Percentiles rank a stretch among this genome's conserved stretches.
These are phyloP conservation scores for Boletus edulis DNA, from an alignment of 768 basidiomycete genomes.

Conservation along the genomic window DNA sequence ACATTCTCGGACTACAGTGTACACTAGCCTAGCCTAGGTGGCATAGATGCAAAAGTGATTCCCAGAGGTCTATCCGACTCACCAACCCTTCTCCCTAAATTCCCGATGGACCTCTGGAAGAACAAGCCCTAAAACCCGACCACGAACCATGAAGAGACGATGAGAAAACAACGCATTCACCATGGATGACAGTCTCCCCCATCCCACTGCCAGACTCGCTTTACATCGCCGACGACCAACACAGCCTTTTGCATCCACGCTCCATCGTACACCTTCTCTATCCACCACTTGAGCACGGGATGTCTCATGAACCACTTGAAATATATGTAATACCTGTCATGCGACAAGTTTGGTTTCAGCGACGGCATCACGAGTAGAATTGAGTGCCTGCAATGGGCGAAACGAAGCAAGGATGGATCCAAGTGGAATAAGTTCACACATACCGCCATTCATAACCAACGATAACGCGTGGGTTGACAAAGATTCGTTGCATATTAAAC, in stretches of 20 bases:
- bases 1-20: no score
- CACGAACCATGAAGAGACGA: no score
- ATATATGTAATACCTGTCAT: constrained; percentile 28
- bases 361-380: background rate
- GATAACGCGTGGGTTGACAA: constrained; percentile 39
- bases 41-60: no score
- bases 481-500: constrained; percentile 37
- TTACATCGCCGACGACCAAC: constrained; percentile 36
- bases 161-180: background rate
- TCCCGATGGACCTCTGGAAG: no score
- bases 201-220: constrained; percentile 18
- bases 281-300: constrained; percentile 41
- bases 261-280: constrained; percentile 34
- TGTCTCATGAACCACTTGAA: constrained; percentile 39
- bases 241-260: constrained; percentile 37
- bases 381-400: background rate
- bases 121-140: no score
- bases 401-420: no score
- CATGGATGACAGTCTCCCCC: constrained; percentile 22
- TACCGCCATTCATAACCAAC: constrained; percentile 37
- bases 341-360: constrained; percentile 1
- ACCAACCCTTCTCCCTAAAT: no score
- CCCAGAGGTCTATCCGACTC: no score
- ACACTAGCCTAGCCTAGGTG: no score
- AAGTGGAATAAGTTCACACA: background rate